A percentile compares a stretch with the other conserved stretches of the same genome.
Evolutionary conservation across 1,284 basidiomycete genomes (phyloP).

Genomic region (Ceratobasidium sp.): DNA sequence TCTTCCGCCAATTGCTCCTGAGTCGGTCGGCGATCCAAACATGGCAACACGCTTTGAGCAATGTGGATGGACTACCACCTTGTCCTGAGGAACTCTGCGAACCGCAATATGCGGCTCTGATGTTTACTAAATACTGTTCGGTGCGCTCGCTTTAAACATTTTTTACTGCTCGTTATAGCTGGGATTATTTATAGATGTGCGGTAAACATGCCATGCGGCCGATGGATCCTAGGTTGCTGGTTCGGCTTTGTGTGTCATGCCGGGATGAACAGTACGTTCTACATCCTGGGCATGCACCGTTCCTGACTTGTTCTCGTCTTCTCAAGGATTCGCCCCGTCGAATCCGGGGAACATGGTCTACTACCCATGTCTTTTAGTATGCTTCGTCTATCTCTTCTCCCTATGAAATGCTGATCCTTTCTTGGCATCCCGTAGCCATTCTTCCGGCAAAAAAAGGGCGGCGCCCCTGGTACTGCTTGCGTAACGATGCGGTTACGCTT

Average conservation of each 20-base stretch:
- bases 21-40: constrained; percentile 11
- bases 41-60: constrained; percentile 29
- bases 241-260: constrained; percentile 20
- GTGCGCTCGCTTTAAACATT: constrained; percentile 8
- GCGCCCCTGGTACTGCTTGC: not conserved
- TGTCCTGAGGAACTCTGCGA: constrained; percentile 42
- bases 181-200: constrained; percentile 3
- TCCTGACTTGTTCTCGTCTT: not conserved
- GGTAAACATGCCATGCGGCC: constrained; percentile 2
- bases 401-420: too few relatives aligned
- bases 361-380: not conserved
- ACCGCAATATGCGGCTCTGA: constrained; percentile 31
- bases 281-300: too few relatives aligned
- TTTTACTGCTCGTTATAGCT: not conserved
- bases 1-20: constrained; percentile 29
- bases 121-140: constrained; percentile 38
- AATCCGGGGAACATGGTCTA: not conserved
- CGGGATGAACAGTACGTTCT: constrained; percentile 7
- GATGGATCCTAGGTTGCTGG: constrained; percentile 22
- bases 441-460: not conserved
- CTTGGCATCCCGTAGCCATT: not conserved
- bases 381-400: not conserved
- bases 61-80: constrained; percentile 10
- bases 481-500: not conserved
- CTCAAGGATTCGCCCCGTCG: not conserved